Base-by-base conservation (phyloP, 2,329 filamentous ascomycete species). In the Ophiosphaerella herpotricha region DNA sequence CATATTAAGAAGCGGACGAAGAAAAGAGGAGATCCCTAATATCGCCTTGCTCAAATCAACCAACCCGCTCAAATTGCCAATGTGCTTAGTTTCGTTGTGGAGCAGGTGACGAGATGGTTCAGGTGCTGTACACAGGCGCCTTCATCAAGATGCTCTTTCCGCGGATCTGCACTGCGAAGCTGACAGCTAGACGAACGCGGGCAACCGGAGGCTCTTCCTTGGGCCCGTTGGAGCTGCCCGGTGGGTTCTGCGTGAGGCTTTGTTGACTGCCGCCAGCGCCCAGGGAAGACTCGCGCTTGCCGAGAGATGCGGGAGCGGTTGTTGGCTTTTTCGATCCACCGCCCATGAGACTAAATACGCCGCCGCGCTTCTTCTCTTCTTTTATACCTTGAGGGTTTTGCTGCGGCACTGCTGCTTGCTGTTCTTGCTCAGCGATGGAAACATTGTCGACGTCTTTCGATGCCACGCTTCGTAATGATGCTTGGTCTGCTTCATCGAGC, bases 81-180 rank as follows among this genome's bases (percentile, higher is more conserved):
- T 46, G 39, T 44, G 35, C 35, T 42, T 34, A 43, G 31, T 29
- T 32, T 44, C 43, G 29, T 44, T 38, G 16, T 26, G 43, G 13
- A 38, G 37, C 7, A 21, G 14, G 14, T 23, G 38, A 8, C 41
- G 13, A 38, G 12, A n/a, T 7, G 11, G 11, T 39, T 67, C 55
- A 71, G 32, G 67, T 72, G 60, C 66, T 71, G 58, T 72, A 79
- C 11, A 80, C 76, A 5, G 78, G 77, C 46, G 78, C 78, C 63
- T 80, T 80, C 45, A 77, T 74, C 57, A 81, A 60, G 31, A 80
- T 74, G 36, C 71, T 75, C 55, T 77, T 75, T n/a, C 77, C 76
- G 39, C 78, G 72, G 32, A 80, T 75, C 51, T 74, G 71, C n/a
- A 80, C 77, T 7, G 74, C 72, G 37, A 80, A 67, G 29, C 77